phyloP scores from a whole-genome alignment of 495 filamentous ascomycete genomes.

The Podospora conica region DNA sequence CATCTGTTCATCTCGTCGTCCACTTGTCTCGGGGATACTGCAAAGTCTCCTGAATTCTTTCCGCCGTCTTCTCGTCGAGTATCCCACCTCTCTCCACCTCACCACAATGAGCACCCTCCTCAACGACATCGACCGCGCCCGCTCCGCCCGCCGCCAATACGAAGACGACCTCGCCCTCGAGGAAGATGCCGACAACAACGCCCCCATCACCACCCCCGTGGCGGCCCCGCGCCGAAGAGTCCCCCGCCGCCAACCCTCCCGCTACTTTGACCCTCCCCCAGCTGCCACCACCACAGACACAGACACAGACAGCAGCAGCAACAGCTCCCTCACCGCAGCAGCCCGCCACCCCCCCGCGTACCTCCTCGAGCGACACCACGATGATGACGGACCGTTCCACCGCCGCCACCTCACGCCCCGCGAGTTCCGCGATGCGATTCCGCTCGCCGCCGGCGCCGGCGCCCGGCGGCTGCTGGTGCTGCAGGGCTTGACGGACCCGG shows the following conservation, averaged over 20 bases:
- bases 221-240: neutral
- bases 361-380: neutral
- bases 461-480: slow-evolving; percentile 24
- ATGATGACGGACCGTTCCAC: neutral
- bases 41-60: neutral
- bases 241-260: neutral
- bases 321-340: neutral
- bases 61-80: too few species aligned
- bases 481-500: slow-evolving; percentile 16
- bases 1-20: neutral
- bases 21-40: neutral
- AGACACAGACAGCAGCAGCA: neutral
- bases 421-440: neutral
- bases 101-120: neutral
- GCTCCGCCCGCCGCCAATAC: neutral
- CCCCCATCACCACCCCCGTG: neutral
- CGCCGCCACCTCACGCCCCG: neutral
- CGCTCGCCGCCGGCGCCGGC: too few species aligned
- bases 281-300: neutral
- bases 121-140: neutral
- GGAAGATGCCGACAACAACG: neutral
- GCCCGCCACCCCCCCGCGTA: neutral
- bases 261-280: neutral
- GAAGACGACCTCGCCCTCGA: neutral
- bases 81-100: neutral